Percentiles rank a stretch among this genome's conserved stretches.
Evolutionary conservation across 2,329 filamentous ascomycete genomes (phyloP).

Genomic region (Exophiala viscosa): DNA sequence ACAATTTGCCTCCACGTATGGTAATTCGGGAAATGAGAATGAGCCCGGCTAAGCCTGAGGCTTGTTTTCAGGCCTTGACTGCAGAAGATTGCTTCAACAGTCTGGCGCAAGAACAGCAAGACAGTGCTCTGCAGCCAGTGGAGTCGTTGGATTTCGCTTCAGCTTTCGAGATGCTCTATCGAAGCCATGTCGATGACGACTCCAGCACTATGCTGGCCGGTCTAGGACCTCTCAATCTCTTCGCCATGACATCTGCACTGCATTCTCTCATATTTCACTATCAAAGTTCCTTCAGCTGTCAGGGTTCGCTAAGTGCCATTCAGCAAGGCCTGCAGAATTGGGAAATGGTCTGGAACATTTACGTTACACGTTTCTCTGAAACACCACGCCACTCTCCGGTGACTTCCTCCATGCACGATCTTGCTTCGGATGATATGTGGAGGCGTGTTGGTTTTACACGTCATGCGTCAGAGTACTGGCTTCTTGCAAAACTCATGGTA

Average conservation of each 20-base stretch:
- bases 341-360: constrained; percentile 27
- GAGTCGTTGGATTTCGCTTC: background rate
- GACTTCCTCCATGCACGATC: constrained; percentile 11
- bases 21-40: constrained; percentile 41
- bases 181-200: background rate
- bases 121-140: background rate
- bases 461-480: constrained; percentile 37
- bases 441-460: constrained; percentile 35
- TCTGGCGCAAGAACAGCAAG: too few relatives aligned
- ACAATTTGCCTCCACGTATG: constrained; percentile 40
- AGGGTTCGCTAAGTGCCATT: constrained; percentile 31
- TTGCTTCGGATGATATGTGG: constrained; percentile 32
- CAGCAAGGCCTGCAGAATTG: constrained; percentile 28
- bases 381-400: constrained; percentile 7
- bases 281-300: constrained; percentile 33
- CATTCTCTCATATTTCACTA: constrained; percentile 37
- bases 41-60: constrained; percentile 36
- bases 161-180: background rate
- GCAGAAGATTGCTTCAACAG: constrained; percentile 30
- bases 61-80: constrained; percentile 37
- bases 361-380: background rate
- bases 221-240: constrained; percentile 29
- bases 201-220: background rate
- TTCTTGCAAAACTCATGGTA: constrained; percentile 35
- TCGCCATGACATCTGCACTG: constrained; percentile 29